Conservation (phyloP, 2,329 filamentous ascomycete genomes). For the Trichophyton simii region DNA sequence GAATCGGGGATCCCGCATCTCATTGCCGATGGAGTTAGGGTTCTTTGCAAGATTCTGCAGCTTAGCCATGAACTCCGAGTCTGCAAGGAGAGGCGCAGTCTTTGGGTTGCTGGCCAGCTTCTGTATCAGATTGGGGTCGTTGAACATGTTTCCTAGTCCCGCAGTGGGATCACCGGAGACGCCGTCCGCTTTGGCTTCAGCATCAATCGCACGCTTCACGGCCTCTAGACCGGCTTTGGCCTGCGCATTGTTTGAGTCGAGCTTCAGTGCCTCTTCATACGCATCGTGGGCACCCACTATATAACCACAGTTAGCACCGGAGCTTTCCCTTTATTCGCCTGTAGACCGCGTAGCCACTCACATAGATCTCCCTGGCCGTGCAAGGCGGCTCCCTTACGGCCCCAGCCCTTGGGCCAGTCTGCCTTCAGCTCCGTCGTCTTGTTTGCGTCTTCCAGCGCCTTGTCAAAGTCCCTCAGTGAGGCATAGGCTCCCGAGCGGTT, state of each 20-base stretch:
- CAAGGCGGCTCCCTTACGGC: conserved; percentile 78
- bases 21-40: conserved; percentile 62
- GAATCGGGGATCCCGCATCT: conserved; percentile 83
- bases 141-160: conserved; percentile 86
- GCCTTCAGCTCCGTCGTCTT: conserved; percentile 93
- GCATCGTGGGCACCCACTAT: conserved; percentile 71
- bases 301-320: background rate
- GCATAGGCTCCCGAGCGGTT: conserved; percentile 83
- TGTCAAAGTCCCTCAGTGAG: conserved; percentile 76
- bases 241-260: conserved; percentile 82
- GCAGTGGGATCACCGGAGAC: conserved; percentile 53
- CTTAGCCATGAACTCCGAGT: conserved; percentile 81
- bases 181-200: conserved; percentile 53
- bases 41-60: conserved; percentile 70
- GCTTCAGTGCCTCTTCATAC: conserved; percentile 86
- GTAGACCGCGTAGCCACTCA: conserved; percentile 26
- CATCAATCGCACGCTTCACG: conserved; percentile 78
- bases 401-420: conserved; percentile 96
- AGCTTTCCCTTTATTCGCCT: conserved; percentile 13
- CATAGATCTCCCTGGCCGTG: conserved; percentile 75
- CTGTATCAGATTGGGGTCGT: conserved; percentile 73
- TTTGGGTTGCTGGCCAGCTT: conserved; percentile 94
- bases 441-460: conserved; percentile 75
- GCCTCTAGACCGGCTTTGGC: conserved; percentile 77
- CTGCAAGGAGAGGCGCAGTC: conserved; percentile 67